Percentiles rank a stretch among this genome's conserved stretches.
These are phyloP conservation scores for Lentinus tigrinus DNA, from an alignment of 768 basidiomycete species.

Conservation along the genomic window DNA sequence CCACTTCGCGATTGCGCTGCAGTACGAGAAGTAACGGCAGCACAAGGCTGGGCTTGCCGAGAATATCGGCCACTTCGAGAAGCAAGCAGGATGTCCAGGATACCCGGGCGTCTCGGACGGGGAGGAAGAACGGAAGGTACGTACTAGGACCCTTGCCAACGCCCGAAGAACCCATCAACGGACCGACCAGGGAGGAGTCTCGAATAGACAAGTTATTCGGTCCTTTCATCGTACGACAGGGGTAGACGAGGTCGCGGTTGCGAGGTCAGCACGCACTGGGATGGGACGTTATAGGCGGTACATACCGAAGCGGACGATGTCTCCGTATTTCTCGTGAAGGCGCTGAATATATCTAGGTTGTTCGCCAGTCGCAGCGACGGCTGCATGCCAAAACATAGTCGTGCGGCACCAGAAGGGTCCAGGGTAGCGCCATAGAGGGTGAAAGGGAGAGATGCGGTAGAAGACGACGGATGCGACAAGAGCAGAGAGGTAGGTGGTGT, in stretches of 20 bases:
- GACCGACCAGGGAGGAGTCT: slow-evolving; percentile 31
- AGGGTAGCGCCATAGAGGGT: slow-evolving; percentile 3
- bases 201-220: slow-evolving; percentile 46
- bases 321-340: slow-evolving; percentile 39
- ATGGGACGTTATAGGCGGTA: no score
- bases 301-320: slow-evolving; percentile 37
- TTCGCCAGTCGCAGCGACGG: slow-evolving; percentile 23
- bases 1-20: no score
- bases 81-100: no score
- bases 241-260: not conserved
- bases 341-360: slow-evolving; percentile 28
- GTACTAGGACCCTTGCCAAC: slow-evolving; percentile 42
- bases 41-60: no score
- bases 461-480: not conserved
- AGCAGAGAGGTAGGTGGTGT: slow-evolving; percentile 13
- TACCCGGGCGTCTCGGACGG: not conserved
- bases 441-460: not conserved
- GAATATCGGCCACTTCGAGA: no score
- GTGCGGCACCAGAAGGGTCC: slow-evolving; percentile 27
- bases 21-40: no score
- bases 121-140: slow-evolving; percentile 30
- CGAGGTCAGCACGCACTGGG: not conserved
- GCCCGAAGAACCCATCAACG: slow-evolving; percentile 31
- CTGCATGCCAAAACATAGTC: slow-evolving; percentile 30
- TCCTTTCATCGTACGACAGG: slow-evolving; percentile 28